These are phyloP conservation scores for Prototheca stagnorum DNA, from an alignment of 163 green algal species.

Conservation along the genomic window DNA sequence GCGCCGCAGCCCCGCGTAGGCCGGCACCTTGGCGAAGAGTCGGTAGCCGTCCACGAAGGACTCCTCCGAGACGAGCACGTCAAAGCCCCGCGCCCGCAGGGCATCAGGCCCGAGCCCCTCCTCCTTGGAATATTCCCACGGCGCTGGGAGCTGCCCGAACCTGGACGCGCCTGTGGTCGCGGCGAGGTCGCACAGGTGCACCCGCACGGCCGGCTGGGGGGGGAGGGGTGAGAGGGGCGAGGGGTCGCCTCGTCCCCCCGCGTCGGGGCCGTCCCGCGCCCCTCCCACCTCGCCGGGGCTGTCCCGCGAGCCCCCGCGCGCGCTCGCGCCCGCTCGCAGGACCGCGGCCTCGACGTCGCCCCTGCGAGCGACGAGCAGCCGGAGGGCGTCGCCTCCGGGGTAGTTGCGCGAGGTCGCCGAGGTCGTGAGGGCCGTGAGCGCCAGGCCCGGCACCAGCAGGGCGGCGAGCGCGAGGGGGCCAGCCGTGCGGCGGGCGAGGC, in stretches of 20 bases:
- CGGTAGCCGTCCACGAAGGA: too few species aligned
- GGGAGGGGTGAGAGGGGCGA: not conserved
- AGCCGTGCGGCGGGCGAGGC: not conserved
- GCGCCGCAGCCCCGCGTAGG: not conserved
- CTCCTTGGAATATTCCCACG: not conserved
- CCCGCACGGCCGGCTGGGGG: not conserved
- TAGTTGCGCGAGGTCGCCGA: constrained; percentile 39
- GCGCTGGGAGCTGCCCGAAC: constrained; percentile 23
- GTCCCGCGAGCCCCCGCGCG: not conserved
- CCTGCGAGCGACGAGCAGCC: constrained; percentile 20
- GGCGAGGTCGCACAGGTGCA: constrained; percentile 47
- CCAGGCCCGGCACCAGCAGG: constrained; percentile 3
- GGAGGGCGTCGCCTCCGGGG: constrained; percentile 43
- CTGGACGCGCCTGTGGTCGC: constrained; percentile 53
- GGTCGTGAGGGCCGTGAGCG: constrained; percentile 11
- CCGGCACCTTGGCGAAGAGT: not conserved
- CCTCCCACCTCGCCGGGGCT: too few species aligned
- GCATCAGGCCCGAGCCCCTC: not conserved
- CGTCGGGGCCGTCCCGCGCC: too few species aligned
- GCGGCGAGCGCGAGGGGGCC: not conserved
- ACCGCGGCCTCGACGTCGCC: too few species aligned
- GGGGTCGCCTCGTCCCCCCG: too few species aligned
- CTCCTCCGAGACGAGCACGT: too few species aligned
- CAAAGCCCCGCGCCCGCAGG: not conserved
- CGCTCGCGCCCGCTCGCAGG: not conserved